Conservation (phyloP, 1,139 yeast genomes). For the Pichia sp. region DNA sequence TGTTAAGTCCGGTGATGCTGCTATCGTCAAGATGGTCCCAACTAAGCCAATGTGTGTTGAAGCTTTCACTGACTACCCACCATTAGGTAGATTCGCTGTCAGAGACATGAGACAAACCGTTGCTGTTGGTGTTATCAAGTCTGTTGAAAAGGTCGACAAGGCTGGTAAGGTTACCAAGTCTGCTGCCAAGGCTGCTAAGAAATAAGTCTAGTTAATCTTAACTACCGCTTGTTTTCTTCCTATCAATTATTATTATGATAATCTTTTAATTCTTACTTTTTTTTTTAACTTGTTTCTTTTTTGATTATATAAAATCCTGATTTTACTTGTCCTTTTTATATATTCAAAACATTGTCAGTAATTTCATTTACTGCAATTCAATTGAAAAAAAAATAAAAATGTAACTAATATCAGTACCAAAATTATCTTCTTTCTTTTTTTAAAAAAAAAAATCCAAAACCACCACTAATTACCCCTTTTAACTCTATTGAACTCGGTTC, state of each 20-base stretch:
- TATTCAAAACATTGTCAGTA: constrained; percentile 10
- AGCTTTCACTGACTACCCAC: constrained; percentile 96
- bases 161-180: constrained; percentile 99
- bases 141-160: constrained; percentile 92
- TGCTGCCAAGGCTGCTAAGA: constrained; percentile 97
- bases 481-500: background rate
- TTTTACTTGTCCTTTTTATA: constrained; percentile 2
- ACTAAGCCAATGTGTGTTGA: constrained; percentile 98
- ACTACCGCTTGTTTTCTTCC: constrained; percentile 52
- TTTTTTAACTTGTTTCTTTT: background rate
- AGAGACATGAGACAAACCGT: constrained; percentile 99
- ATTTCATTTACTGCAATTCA: constrained; percentile 9
- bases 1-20: constrained; percentile 91
- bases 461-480: background rate
- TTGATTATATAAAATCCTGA: background rate
- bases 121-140: constrained; percentile 99
- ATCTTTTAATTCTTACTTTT: constrained; percentile 1
- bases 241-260: background rate
- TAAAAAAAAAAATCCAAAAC: no score
- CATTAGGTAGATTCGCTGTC: constrained; percentile 98
- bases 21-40: constrained; percentile 86
- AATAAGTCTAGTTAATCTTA: constrained; percentile 80
- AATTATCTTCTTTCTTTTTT: no score
- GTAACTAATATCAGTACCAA: background rate
- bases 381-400: constrained; percentile 1